These are phyloP conservation scores for Pisolithus marmoratus DNA, from an alignment of 768 basidiomycete genomes.

Conservation along the genomic window DNA sequence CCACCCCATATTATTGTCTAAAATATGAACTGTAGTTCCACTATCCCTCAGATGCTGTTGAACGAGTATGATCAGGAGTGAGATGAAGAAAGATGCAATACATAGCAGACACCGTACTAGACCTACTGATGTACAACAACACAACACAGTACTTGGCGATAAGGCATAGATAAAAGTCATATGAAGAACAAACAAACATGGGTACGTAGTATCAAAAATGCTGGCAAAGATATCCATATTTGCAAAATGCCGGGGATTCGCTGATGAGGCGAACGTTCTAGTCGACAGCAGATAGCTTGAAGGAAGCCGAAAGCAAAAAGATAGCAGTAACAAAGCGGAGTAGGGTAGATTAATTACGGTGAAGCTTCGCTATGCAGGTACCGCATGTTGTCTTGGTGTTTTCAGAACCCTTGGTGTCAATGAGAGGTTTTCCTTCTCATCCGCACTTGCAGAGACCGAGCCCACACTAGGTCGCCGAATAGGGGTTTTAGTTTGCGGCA, in stretches of 20 bases:
- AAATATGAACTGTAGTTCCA: too few species aligned
- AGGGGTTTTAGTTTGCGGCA: conserved; percentile 31
- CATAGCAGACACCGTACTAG: background rate
- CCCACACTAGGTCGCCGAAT: conserved; percentile 30
- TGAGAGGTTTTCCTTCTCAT: conserved; percentile 59
- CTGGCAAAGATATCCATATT: conserved; percentile 1
- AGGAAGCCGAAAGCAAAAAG: background rate
- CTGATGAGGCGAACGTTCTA: conserved; percentile 3
- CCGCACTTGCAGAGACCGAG: conserved; percentile 38
- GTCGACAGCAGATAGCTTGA: conserved; percentile 3
- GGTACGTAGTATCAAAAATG: conserved; percentile 1
- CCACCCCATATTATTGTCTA: too few species aligned
- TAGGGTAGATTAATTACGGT: conserved; percentile 8
- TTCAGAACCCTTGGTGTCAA: conserved; percentile 18
- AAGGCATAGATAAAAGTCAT: conserved; percentile 14
- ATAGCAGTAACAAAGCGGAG: conserved; percentile 3
- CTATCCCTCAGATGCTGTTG: background rate
- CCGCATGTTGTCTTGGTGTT: conserved; percentile 11
- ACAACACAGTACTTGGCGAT: background rate
- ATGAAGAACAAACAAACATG: conserved; percentile 10
- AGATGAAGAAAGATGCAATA: background rate
- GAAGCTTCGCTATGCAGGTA: conserved; percentile 10
- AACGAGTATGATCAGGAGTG: background rate
- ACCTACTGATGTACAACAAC: conserved; percentile 22
- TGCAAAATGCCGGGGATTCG: conserved; percentile 1